A percentile compares a stretch with the other conserved stretches of the same genome.
These are phyloP conservation scores for Symbiodinium pilosum DNA, from an alignment of 73 alveolate species.

Conservation along the genomic window DNA sequence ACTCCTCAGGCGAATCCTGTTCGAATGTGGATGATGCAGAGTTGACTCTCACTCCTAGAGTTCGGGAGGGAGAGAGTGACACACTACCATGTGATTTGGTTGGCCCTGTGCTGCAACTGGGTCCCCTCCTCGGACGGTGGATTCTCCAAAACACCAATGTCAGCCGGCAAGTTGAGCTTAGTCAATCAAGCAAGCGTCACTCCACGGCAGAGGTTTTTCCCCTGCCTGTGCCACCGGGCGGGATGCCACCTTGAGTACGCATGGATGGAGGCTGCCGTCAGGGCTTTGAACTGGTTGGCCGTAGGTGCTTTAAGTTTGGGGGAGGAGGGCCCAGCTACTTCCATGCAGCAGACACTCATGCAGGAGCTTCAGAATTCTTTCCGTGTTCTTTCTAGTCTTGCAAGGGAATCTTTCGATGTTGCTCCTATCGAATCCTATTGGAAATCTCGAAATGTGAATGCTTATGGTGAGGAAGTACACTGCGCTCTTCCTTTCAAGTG, in stretches of 20 bases:
- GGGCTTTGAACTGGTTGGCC: constrained; percentile 4
- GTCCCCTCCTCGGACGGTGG: neutral
- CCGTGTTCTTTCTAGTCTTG: neutral
- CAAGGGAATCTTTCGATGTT: too few relatives aligned
- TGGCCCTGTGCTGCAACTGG: neutral
- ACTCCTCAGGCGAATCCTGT: neutral
- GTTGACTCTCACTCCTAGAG: neutral
- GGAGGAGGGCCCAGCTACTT: neutral
- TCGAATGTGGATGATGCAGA: neutral
- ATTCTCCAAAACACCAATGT: too few relatives aligned
- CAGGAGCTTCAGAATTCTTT: neutral
- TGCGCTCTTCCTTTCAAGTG: neutral
- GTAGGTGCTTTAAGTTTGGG: neutral
- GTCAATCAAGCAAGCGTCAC: neutral
- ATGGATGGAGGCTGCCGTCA: neutral
- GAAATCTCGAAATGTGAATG: neutral
- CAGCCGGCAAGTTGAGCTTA: neutral
- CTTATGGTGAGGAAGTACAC: neutral
- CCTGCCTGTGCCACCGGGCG: constrained; percentile 19
- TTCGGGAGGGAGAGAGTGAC: neutral
- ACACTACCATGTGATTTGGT: neutral
- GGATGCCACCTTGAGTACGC: neutral
- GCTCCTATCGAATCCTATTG: neutral
- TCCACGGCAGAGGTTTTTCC: constrained; percentile 44
- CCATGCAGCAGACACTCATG: neutral